phyloP scores from a whole-genome alignment of 257 asterid species.

The Lithospermum erythrorhizon region DNA sequence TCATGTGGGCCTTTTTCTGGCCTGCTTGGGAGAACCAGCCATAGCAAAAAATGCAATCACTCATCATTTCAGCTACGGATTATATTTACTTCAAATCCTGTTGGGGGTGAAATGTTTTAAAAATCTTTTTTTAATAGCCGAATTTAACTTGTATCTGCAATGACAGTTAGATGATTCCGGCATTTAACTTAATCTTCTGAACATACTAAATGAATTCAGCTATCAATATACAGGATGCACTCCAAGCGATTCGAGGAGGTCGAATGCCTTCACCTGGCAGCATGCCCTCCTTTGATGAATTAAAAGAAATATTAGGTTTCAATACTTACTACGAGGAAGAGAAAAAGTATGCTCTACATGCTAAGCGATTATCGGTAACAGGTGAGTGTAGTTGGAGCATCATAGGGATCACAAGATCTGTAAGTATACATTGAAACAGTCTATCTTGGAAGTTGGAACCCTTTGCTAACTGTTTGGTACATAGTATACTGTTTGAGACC shows the following conservation, averaged over 20 bases:
- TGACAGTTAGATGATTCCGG: not conserved
- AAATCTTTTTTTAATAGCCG: too few species aligned
- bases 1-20: too few species aligned
- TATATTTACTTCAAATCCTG: too few species aligned
- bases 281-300: constrained; percentile 86
- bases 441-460: too few species aligned
- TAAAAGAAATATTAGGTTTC: constrained; percentile 80
- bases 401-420: too few species aligned
- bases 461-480: too few species aligned
- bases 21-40: not conserved
- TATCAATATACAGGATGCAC: constrained; percentile 53
- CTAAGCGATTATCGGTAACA: constrained; percentile 29
- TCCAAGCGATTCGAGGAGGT: constrained; percentile 79
- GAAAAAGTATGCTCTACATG: constrained; percentile 36
- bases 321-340: constrained; percentile 74
- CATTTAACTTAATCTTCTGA: not conserved
- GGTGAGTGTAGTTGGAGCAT: constrained; percentile 22
- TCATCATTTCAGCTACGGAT: not conserved
- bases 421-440: not conserved
- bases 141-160: too few species aligned
- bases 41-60: not conserved
- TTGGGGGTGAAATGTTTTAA: not conserved
- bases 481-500: too few species aligned
- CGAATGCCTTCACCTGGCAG: constrained; percentile 87
- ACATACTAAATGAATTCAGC: constrained; percentile 6